A percentile compares a stretch with the other conserved stretches of the same genome.
Conservation (phyloP, 192 early-diverging fungal species). For the Gryganskiella cystojenkinii region DNA sequence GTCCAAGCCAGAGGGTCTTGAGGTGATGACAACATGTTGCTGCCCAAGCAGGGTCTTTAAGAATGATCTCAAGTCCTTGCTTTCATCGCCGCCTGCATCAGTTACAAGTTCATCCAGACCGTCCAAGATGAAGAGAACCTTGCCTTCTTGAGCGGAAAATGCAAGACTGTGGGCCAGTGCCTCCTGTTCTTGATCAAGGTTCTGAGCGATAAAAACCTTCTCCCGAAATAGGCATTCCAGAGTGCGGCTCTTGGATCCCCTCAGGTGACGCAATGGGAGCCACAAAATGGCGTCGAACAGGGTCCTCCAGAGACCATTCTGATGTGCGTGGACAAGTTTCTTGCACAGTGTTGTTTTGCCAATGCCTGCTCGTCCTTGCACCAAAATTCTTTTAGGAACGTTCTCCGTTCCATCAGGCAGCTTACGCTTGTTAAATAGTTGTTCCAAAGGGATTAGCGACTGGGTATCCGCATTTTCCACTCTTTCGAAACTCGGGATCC, state of each 20-base stretch:
- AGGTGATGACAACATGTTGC: slow-evolving; percentile 10
- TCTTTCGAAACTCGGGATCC: slow-evolving; percentile 1
- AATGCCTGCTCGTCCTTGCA: slow-evolving; percentile 27
- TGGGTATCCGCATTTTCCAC: neutral
- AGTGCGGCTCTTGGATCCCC: neutral
- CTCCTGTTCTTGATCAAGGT: neutral
- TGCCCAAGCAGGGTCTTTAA: neutral
- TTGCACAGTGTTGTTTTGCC: slow-evolving; percentile 38
- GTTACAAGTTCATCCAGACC: slow-evolving; percentile 22
- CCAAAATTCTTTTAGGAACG: slow-evolving; percentile 19
- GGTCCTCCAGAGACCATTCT: slow-evolving; percentile 7
- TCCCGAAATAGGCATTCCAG: slow-evolving; percentile 7
- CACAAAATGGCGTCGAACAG: slow-evolving; percentile 17
- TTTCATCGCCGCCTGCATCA: neutral
- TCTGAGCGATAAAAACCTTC: neutral
- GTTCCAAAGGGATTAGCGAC: neutral
- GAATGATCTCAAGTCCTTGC: neutral
- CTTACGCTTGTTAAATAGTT: slow-evolving; percentile 13
- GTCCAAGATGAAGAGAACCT: slow-evolving; percentile 23
- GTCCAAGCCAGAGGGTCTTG: slow-evolving; percentile 8
- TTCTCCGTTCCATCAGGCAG: slow-evolving; percentile 8
- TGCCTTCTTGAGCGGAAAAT: neutral
- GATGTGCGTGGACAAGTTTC: slow-evolving; percentile 14
- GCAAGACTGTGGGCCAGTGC: neutral
- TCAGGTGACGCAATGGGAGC: slow-evolving; percentile 26